Evolutionary conservation across 768 basidiomycete species (phyloP).

Genomic region (Podaxis mareebaensis): DNA sequence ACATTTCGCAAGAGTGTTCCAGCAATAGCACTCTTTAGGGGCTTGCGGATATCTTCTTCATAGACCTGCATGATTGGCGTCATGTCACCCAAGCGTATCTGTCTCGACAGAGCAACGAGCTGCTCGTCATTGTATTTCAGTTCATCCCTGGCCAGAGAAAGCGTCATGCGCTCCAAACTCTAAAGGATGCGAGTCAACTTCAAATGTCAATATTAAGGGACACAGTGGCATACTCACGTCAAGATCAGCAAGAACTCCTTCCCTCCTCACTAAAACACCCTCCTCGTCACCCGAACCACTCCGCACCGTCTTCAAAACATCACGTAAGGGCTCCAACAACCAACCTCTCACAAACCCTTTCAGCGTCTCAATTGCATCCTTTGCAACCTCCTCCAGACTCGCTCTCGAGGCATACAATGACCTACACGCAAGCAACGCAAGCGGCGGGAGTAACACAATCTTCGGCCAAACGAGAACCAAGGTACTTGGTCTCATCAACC

Average conservation of each 20-base stretch:
- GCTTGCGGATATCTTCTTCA: conserved; percentile 90
- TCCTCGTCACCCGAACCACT: conserved; percentile 57
- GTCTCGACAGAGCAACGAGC: conserved; percentile 61
- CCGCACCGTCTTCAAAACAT: conserved; percentile 80
- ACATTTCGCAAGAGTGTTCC: conserved; percentile 83
- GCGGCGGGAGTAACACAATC: conserved; percentile 73
- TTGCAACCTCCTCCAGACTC: conserved; percentile 48
- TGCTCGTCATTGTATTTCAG: conserved; percentile 64
- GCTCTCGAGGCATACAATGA: conserved; percentile 47
- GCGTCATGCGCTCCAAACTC: conserved; percentile 93
- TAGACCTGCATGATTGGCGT: conserved; percentile 86
- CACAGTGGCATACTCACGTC: conserved; percentile 48
- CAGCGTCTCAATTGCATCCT: conserved; percentile 66
- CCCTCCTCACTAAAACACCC: conserved; percentile 72
- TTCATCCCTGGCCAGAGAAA: conserved; percentile 82
- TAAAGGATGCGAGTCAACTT: conserved; percentile 27
- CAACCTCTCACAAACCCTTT: conserved; percentile 78
- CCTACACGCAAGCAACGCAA: conserved; percentile 52
- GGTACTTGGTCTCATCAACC: conserved; percentile 19
- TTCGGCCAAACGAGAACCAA: conserved; percentile 77
- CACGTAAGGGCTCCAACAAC: conserved; percentile 84
- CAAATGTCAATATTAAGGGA: not conserved
- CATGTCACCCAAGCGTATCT: conserved; percentile 79
- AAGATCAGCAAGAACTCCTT: conserved; percentile 84
- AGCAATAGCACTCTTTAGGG: conserved; percentile 74